Conservation (phyloP, 306 rosid species). For the Trifolium repens region DNA sequence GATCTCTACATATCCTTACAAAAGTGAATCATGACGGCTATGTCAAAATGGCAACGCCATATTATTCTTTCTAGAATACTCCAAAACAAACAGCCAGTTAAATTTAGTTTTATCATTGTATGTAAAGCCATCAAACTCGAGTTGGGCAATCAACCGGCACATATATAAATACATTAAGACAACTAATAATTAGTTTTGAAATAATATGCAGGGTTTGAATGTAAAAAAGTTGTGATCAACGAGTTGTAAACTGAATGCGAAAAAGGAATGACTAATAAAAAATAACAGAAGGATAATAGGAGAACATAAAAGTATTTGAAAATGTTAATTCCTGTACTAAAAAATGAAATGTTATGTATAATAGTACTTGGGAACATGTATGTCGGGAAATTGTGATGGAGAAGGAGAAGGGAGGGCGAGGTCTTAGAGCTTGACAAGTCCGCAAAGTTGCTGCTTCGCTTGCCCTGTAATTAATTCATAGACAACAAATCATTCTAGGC, state of each 20-base stretch:
- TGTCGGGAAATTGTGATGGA: conserved; percentile 9
- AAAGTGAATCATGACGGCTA: neutral
- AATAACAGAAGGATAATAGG: conserved; percentile 10
- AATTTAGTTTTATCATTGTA: neutral
- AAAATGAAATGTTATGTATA: neutral
- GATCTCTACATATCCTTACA: neutral
- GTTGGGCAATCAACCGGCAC: neutral
- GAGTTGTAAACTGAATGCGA: conserved; percentile 1
- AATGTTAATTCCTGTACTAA: conserved; percentile 20
- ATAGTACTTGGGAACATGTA: neutral
- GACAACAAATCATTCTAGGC: conserved; percentile 22
- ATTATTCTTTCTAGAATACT: conserved; percentile 8
- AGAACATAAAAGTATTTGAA: conserved; percentile 16
- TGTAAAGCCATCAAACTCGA: conserved; percentile 7
- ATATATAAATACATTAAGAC: conserved; percentile 15
- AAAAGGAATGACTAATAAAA: conserved; percentile 7
- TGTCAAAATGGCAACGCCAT: neutral
- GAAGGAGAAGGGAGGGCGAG: neutral
- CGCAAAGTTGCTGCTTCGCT: conserved; percentile 19
- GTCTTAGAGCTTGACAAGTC: neutral
- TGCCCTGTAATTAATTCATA: conserved; percentile 8
- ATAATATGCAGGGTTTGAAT: conserved; percentile 18
- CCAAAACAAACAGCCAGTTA: conserved; percentile 15
- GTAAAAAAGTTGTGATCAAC: conserved; percentile 10
- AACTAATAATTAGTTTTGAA: conserved; percentile 14